Evolutionary conservation across 1,284 basidiomycete species (phyloP), one percentile per base, ranked within the genome.

Genomic region (Cryptococcus neoformans): DNA sequence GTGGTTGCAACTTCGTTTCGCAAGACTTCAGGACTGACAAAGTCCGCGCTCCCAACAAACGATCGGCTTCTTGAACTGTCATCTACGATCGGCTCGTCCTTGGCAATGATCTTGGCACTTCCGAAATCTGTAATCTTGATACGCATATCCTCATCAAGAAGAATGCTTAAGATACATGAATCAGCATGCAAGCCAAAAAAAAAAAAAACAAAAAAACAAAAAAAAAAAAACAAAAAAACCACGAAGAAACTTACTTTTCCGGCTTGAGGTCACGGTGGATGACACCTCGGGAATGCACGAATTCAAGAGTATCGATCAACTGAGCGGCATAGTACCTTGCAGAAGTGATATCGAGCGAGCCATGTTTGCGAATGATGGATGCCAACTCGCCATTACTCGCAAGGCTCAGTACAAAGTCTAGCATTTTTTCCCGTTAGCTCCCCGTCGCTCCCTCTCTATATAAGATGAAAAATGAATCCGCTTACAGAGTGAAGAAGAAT

Each of bases 91-190:
- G n/a, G 45, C 34, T 47, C 45, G 17, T 47, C 45, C 21, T 60
- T 56, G 3, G 52, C 62, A 8, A 38, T 21, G 49, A 93, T 80
- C 79, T 95, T 95, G 38, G 92, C 93, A 16, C 92, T 96, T 9
- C 96, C 96, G 78, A 99, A 99, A 77, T 99, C 96, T 35, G 94
- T 92, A 17, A 99, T 85, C 77, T 95, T 97, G 75, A 97, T 85
- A 51, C 92, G 85, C 79, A 87, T 89, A 17, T 87, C 83, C 50
- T 85, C 83, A 67, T 94, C 92, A 44, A 98, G 82, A 12, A 99
- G 81, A 44, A 98, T 83, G 75, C 82, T 83, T 42, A 49, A 21
- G 17, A 38, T 8, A 35, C 34, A 21, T 34, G 36, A 47, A n/a
- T 28, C 16, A 37, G 56, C 16, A 17, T 6, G 21, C 9, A 11